Conservation (phyloP, 768 basidiomycete genomes). For the Scleroderma bovista region DNA sequence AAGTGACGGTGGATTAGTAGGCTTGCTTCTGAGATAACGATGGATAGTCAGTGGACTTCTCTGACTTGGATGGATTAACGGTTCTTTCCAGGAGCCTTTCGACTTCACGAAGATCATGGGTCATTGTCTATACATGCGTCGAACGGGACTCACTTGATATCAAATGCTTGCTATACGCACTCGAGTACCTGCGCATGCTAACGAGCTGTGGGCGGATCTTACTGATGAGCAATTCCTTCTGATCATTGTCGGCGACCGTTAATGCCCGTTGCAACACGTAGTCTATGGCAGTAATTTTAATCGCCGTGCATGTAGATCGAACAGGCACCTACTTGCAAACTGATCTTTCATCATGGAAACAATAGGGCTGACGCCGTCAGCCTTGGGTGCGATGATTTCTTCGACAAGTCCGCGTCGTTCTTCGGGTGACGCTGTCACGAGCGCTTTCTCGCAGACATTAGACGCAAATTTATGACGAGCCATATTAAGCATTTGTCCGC, state of each 20-base stretch:
- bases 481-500: conserved; percentile 73
- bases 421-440: conserved; percentile 57
- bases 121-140: background rate
- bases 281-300: conserved; percentile 38
- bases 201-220: conserved; percentile 63
- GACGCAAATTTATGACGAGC: conserved; percentile 91
- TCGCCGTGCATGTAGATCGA: background rate
- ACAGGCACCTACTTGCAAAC: conserved; percentile 64
- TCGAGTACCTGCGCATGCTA: conserved; percentile 66
- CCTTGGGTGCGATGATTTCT: conserved; percentile 66
- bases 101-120: conserved; percentile 36
- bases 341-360: conserved; percentile 83
- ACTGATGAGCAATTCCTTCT: conserved; percentile 58
- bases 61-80: conserved; percentile 22
- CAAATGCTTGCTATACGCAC: conserved; percentile 75
- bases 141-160: conserved; percentile 56
- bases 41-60: conserved; percentile 28
- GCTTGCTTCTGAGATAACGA: conserved; percentile 20
- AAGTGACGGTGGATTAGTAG: conserved; percentile 11
- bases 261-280: conserved; percentile 84
- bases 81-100: conserved; percentile 63
- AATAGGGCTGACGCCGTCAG: conserved; percentile 61
- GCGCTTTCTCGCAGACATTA: conserved; percentile 92
- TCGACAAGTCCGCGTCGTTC: conserved; percentile 69
- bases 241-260: conserved; percentile 60